A percentile compares a stretch with the other conserved stretches of the same genome.
Evolutionary conservation across 306 rosid genomes (phyloP).

Genomic region (Amphicarpaea edgeworthii): DNA sequence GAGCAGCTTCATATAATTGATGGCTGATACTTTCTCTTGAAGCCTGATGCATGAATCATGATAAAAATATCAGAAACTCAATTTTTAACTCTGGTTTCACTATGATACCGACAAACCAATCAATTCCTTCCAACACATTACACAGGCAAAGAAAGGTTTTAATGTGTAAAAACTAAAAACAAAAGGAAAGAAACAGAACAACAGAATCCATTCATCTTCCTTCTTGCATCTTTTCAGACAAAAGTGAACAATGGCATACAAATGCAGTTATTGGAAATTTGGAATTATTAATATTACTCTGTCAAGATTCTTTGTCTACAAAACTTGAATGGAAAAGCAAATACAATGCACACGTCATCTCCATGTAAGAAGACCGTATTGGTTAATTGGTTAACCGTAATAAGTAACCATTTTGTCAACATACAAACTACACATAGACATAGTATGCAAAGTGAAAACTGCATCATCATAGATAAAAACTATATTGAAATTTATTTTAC

Average conservation of each 20-base stretch:
- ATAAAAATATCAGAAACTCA: conserved; percentile 30
- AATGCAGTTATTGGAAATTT: not conserved
- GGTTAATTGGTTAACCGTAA: conserved; percentile 6
- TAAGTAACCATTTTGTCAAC: conserved; percentile 22
- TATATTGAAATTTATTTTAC: conserved; percentile 52
- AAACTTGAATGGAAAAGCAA: conserved; percentile 9
- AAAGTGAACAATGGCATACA: not conserved
- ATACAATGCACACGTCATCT: conserved; percentile 14
- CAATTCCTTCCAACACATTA: not conserved
- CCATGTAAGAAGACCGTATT: conserved; percentile 9
- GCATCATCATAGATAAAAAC: conserved; percentile 8
- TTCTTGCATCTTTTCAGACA: conserved; percentile 26
- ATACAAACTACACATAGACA: conserved; percentile 4
- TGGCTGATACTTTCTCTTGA: conserved; percentile 63
- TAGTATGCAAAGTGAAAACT: conserved; percentile 9
- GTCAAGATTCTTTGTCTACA: conserved; percentile 16
- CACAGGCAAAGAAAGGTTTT: not conserved
- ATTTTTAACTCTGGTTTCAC: conserved; percentile 19
- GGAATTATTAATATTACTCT: conserved; percentile 13
- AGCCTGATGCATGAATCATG: conserved; percentile 62
- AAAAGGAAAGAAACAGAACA: conserved; percentile 19
- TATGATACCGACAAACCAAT: conserved; percentile 13
- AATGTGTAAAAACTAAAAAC: conserved; percentile 21
- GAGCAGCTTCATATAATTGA: conserved; percentile 73
- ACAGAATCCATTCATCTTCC: not conserved